Conservation (phyloP, 352 stramenopile genomes). For the Globisporangium carolinianum region DNA sequence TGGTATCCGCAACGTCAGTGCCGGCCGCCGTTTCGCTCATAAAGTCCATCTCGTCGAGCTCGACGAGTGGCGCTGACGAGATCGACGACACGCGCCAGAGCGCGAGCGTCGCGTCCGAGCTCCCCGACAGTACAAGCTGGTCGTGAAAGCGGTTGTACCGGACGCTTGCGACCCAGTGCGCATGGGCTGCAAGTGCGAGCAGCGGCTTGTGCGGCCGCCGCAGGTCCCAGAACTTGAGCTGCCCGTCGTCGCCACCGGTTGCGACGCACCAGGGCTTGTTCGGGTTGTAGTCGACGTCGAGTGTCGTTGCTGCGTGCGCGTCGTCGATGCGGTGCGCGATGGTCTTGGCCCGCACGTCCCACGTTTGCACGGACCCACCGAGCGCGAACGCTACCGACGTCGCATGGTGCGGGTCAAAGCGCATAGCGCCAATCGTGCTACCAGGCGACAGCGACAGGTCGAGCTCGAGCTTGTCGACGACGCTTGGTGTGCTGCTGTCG, state of each 20-base stretch:
- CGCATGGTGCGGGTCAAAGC: conserved; percentile 82
- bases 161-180: conserved; percentile 88
- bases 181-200: conserved; percentile 86
- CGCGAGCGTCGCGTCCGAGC: conserved; percentile 91
- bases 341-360: conserved; percentile 55
- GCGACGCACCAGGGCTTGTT: conserved; percentile 92
- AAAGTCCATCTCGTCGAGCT: conserved; percentile 82
- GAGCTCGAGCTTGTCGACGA: conserved; percentile 37
- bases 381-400: conserved; percentile 58
- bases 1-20: conserved; percentile 54
- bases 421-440: conserved; percentile 27
- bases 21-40: conserved; percentile 55
- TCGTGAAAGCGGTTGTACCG: conserved; percentile 98
- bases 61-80: conserved; percentile 93
- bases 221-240: conserved; percentile 98
- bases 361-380: conserved; percentile 58
- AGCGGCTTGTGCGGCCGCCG: conserved; percentile 72
- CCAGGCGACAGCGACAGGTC: conserved; percentile 36
- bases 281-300: conserved; percentile 97
- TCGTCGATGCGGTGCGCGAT: conserved; percentile 42
- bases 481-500: conserved; percentile 17
- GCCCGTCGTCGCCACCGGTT: conserved; percentile 91
- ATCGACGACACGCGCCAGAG: conserved; percentile 96
- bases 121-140: conserved; percentile 92
- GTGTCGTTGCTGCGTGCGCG: conserved; percentile 45